These are phyloP conservation scores for Phlebopus sp. DNA, from an alignment of 1,284 basidiomycete genomes.

Conservation along the genomic window DNA sequence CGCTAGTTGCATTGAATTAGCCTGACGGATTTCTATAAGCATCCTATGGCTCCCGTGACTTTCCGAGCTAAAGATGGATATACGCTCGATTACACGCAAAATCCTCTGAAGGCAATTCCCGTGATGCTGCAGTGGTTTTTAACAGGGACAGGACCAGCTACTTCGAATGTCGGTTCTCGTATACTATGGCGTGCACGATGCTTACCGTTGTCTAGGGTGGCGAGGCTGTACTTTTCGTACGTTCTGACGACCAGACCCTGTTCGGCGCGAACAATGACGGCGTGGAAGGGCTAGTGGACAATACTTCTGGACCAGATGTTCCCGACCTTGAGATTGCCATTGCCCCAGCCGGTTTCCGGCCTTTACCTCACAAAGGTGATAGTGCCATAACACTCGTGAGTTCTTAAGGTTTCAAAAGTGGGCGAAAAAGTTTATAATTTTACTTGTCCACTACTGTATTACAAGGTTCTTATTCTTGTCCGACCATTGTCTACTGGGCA, in stretches of 20 bases:
- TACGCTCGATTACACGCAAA: slow-evolving; percentile 33
- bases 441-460: background rate
- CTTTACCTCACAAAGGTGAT: slow-evolving; percentile 20
- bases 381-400: slow-evolving; percentile 26
- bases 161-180: slow-evolving; percentile 16
- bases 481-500: slow-evolving; percentile 33
- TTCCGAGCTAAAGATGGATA: slow-evolving; percentile 27
- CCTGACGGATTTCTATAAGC: slow-evolving; percentile 18
- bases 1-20: slow-evolving; percentile 46
- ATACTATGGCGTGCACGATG: background rate
- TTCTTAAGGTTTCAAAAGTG: background rate
- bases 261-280: slow-evolving; percentile 10
- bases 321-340: slow-evolving; percentile 40
- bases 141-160: slow-evolving; percentile 30
- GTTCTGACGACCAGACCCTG: slow-evolving; percentile 31
- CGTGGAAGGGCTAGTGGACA: slow-evolving; percentile 15
- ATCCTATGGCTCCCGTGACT: slow-evolving; percentile 20
- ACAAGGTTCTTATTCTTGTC: slow-evolving; percentile 25
- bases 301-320: slow-evolving; percentile 28
- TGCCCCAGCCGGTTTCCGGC: slow-evolving; percentile 18
- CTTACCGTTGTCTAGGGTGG: slow-evolving; percentile 7
- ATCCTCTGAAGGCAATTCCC: slow-evolving; percentile 21
- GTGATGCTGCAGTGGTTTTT: slow-evolving; percentile 31
- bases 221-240: slow-evolving; percentile 28
- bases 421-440: slow-evolving; percentile 1